Conservation (phyloP, 1,139 yeast genomes). For the Yamadazyma triangularis region DNA sequence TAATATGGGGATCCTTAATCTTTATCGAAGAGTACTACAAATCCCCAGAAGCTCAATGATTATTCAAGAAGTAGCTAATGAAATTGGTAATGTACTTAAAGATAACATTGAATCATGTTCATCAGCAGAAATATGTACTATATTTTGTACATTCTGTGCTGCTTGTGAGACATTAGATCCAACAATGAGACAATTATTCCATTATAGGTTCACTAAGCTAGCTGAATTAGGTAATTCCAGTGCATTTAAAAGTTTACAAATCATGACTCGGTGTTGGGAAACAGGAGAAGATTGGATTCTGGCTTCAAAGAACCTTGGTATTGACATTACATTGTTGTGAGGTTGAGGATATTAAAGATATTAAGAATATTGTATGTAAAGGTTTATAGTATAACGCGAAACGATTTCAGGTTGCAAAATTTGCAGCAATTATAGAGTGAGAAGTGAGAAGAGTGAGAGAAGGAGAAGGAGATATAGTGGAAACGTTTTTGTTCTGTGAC, state of each 20-base stretch:
- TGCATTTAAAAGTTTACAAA: constrained; percentile 43
- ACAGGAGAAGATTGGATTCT: constrained; percentile 56
- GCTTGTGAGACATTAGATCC: constrained; percentile 52
- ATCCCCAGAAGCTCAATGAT: constrained; percentile 43
- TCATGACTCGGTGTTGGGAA: constrained; percentile 56
- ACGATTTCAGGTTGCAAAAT: no score
- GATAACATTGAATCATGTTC: constrained; percentile 38
- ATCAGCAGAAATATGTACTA: constrained; percentile 53
- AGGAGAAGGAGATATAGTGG: no score
- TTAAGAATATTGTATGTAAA: no score
- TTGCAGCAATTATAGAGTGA: no score
- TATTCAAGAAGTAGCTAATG: constrained; percentile 44
- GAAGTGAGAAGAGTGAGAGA: no score
- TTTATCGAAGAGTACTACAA: constrained; percentile 51
- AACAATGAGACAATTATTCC: constrained; percentile 29
- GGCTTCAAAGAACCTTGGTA: constrained; percentile 39
- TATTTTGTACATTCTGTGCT: constrained; percentile 53
- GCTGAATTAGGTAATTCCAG: constrained; percentile 44
- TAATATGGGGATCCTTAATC: constrained; percentile 50
- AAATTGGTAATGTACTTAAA: constrained; percentile 31
- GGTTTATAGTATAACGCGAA: no score
- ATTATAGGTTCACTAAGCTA: constrained; percentile 33
- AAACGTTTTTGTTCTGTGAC: no score
- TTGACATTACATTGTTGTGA: constrained; percentile 46
- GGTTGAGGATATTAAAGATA: neutral